Base-by-base conservation (phyloP, 176 grass and related monocot species). In the Pontederia crassipes region DNA sequence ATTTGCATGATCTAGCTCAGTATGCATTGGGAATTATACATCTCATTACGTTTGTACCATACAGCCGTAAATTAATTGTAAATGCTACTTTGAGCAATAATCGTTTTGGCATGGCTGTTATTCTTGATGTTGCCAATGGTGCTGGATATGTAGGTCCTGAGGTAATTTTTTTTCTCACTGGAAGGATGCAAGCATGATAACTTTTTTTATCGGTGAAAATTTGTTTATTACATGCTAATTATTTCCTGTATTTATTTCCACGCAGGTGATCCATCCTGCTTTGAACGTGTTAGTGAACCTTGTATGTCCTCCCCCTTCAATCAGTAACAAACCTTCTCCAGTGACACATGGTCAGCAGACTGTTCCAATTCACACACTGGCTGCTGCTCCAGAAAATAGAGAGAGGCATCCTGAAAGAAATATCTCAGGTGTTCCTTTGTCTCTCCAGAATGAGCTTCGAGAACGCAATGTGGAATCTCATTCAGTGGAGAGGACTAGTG, bases 21-120 rank as follows among this genome's bases (percentile, higher is more conserved):
- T 98, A 98, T 64, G 84, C 87, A 52, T 83, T 98, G 75, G 93
- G 93, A 55, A 80, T 98, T 74, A 87, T 98, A 68, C 93, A 98
- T 79, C 85, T 92, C 55, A 76, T 88, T 71, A 98, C 93, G 57
- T 83, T 98, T 66, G 69, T 92, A 59, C 88, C 88, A 4, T 64
- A 80, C 27, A 76, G 84, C 57, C 87, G 93, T 45, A 98, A 88
- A 77, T 68, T 65, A 79, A 92, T 98, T 71, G 88, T 98, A 28
- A 83, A 84, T 76, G 84, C 74, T 73, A 81, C 79, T 60, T 65
- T 98, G 82, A 98, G 79, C 77, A 98, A 92, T 67, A 84, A 85
- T 26, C 87, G 81, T 65, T 74, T 85, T 45, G 87, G 93, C 70
- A 92, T 98, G 77, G 77, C 84, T 48, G 59, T 98, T 48, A 72